Evolutionary conservation across 768 basidiomycete genomes (phyloP).

Genomic region (Russula brevipes): DNA sequence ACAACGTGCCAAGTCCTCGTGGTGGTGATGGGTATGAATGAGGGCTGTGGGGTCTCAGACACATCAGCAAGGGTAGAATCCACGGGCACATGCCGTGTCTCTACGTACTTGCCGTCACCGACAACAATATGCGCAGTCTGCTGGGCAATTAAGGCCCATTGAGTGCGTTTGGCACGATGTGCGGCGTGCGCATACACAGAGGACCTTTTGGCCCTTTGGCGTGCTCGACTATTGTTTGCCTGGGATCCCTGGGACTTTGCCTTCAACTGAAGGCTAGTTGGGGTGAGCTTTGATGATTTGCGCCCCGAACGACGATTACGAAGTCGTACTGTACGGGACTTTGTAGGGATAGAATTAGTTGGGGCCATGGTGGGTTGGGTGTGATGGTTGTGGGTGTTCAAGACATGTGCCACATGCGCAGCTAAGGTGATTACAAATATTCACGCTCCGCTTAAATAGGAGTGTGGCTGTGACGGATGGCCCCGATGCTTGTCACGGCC

Average conservation of each 20-base stretch:
- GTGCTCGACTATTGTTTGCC: background rate
- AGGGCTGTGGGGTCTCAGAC: conserved; percentile 18
- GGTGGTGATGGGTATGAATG: conserved; percentile 1
- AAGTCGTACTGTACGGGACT: background rate
- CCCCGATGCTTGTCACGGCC: background rate
- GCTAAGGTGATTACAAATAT: background rate
- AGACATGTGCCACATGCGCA: background rate
- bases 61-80: conserved; percentile 20
- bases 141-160: conserved; percentile 21
- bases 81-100: conserved; percentile 24
- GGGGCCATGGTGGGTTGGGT: conserved; percentile 1
- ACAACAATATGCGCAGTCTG: conserved; percentile 22
- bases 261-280: background rate
- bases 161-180: conserved; percentile 19
- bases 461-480: background rate
- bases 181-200: conserved; percentile 15
- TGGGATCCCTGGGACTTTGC: background rate
- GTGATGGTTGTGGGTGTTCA: conserved; percentile 4
- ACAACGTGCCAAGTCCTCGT: conserved; percentile 24
- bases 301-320: background rate
- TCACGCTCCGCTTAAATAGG: conserved; percentile 17
- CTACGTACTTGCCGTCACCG: conserved; percentile 26
- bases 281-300: background rate
- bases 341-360: background rate
- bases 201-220: conserved; percentile 5